A percentile compares a stretch with the other conserved stretches of the same genome.
phyloP scores from a whole-genome alignment of 2,329 filamentous ascomycete species.

The Diplodia mutila region DNA sequence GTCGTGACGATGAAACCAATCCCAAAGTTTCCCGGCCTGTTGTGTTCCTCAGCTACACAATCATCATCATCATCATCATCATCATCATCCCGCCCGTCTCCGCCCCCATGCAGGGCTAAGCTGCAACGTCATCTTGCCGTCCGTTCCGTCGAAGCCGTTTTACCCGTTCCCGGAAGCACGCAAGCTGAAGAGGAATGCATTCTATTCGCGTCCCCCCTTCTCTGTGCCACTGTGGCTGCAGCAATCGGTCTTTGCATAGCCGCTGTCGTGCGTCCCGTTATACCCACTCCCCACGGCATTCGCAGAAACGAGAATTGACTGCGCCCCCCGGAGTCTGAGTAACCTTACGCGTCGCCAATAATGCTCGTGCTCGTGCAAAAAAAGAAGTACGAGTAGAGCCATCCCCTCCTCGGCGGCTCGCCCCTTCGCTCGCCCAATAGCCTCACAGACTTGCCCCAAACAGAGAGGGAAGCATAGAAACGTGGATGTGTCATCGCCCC shows the following conservation, averaged over 20 bases:
- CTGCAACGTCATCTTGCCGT: neutral
- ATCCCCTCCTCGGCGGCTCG: too few relatives aligned
- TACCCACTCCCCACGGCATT: neutral
- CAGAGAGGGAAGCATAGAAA: too few relatives aligned
- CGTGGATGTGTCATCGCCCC: too few relatives aligned
- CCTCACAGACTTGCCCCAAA: too few relatives aligned
- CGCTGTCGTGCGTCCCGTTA: neutral
- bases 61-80: too few relatives aligned
- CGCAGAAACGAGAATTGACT: neutral
- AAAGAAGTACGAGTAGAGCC: too few relatives aligned
- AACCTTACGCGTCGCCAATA: neutral
- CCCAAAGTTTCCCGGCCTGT: too few relatives aligned
- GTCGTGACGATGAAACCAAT: neutral
- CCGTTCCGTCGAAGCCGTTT: neutral
- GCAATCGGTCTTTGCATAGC: neutral
- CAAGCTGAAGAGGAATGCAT: neutral
- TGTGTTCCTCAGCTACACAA: too few relatives aligned
- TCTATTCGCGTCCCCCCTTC: neutral
- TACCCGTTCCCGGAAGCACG: neutral
- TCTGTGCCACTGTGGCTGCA: neutral
- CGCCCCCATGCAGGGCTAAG: neutral
- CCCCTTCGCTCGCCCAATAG: too few relatives aligned
- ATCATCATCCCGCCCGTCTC: neutral
- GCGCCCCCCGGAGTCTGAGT: neutral
- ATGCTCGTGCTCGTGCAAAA: too few relatives aligned